Percentiles rank a stretch among this genome's conserved stretches.
Evolutionary conservation across 2,329 filamentous ascomycete species (phyloP).

Genomic region (Neofusicoccum sp.): DNA sequence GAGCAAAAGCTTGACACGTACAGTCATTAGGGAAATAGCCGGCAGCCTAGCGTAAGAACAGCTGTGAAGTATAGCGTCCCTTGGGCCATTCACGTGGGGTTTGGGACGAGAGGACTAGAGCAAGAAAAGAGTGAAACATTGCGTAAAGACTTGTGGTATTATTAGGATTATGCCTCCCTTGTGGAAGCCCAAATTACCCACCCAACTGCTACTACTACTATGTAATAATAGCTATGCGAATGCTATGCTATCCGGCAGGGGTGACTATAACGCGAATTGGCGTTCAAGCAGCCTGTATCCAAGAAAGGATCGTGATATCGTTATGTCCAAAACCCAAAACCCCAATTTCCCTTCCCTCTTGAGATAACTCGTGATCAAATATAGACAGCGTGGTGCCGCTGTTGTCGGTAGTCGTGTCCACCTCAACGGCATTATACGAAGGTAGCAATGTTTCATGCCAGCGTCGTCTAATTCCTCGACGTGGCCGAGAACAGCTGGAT

Average conservation of each 20-base stretch:
- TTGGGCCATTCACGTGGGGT: too few species aligned
- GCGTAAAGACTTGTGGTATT: neutral
- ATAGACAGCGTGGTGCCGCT: neutral
- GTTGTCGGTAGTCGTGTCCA: neutral
- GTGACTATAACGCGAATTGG: neutral
- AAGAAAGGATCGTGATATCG: conserved; percentile 8
- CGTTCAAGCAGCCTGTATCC: neutral
- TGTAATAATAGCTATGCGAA: neutral
- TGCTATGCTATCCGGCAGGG: conserved; percentile 10
- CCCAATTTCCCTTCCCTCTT: neutral
- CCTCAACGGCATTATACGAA: too few species aligned
- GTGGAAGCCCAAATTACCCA: neutral
- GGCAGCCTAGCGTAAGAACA: too few species aligned
- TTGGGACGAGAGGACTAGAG: too few species aligned
- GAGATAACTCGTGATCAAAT: neutral
- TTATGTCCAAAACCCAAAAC: neutral
- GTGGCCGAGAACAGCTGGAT: neutral
- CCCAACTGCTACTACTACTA: neutral
- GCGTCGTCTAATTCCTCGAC: too few species aligned
- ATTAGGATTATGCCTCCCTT: conserved; percentile 14
- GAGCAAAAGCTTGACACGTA: too few species aligned
- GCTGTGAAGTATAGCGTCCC: too few species aligned
- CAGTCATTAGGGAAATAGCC: too few species aligned
- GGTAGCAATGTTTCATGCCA: too few species aligned
- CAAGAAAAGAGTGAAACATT: too few species aligned